A percentile compares a stretch with the other conserved stretches of the same genome.
Evolutionary conservation across 2,329 filamentous ascomycete species (phyloP).

Genomic region (Aspergillus pseudoviridinutans): DNA sequence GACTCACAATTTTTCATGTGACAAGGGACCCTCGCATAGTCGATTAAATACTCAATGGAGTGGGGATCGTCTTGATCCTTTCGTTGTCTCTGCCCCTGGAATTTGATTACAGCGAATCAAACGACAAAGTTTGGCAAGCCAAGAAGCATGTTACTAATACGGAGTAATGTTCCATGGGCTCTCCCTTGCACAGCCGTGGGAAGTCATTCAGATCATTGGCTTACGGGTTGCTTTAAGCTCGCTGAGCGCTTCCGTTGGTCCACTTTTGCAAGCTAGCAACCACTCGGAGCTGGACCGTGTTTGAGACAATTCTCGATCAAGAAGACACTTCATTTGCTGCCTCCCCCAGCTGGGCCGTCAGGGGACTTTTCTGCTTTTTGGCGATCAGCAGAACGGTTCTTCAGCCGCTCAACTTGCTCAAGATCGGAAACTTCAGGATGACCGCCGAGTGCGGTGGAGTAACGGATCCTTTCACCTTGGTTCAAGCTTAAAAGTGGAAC

Average conservation of each 20-base stretch:
- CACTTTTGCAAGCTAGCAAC: neutral
- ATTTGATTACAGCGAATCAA: neutral
- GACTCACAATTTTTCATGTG: neutral
- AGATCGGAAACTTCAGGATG: neutral
- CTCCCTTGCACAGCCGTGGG: neutral
- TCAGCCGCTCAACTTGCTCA: neutral
- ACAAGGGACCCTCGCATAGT: neutral
- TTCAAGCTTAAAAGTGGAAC: neutral
- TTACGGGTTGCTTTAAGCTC: neutral
- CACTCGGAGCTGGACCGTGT: neutral
- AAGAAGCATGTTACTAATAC: neutral
- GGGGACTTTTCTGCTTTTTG: neutral
- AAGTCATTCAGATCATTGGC: neutral
- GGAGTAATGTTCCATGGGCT: neutral
- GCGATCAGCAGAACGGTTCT: neutral
- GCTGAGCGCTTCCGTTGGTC: neutral
- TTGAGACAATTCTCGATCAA: neutral
- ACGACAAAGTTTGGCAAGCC: neutral
- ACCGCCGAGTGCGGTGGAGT: neutral
- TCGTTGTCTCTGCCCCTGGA: neutral
- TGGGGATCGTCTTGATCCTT: neutral
- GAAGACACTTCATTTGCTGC: neutral
- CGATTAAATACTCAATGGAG: neutral
- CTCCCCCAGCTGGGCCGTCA: neutral
- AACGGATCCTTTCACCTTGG: neutral